Conservation (phyloP, 73 alveolate genomes). For the Durusdinium trenchii region DNA sequence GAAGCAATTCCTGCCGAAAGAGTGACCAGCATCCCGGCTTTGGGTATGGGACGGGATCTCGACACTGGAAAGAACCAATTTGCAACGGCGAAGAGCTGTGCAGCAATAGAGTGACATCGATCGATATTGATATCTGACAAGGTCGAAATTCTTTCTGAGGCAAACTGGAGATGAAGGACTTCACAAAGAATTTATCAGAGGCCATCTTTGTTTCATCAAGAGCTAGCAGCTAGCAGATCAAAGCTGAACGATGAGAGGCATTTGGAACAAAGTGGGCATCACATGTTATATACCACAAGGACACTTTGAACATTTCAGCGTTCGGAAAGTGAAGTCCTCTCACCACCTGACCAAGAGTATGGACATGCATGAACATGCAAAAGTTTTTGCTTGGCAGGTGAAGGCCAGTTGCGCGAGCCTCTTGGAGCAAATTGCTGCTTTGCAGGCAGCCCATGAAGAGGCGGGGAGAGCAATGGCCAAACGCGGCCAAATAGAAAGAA, state of each 20-base stretch:
- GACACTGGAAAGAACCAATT: neutral
- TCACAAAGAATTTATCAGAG: slow-evolving; percentile 4
- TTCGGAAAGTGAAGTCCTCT: neutral
- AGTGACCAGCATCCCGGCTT: neutral
- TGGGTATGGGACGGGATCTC: neutral
- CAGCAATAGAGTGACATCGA: neutral
- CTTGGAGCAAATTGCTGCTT: slow-evolving; percentile 54
- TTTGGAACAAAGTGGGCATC: neutral
- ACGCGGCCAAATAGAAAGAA: too few species aligned
- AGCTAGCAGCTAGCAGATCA: neutral
- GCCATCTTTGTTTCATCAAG: neutral
- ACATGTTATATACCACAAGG: neutral
- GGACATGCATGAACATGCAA: neutral
- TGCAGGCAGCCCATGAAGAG: slow-evolving; percentile 47
- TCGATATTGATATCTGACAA: neutral
- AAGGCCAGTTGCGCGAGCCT: slow-evolving; percentile 39
- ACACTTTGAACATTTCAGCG: neutral
- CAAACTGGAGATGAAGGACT: neutral
- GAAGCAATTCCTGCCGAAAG: neutral
- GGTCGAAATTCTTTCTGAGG: neutral
- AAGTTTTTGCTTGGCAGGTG: neutral
- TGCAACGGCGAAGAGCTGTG: neutral
- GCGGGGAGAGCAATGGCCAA: neutral
- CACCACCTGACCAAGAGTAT: neutral
- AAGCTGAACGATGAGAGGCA: neutral